Evolutionary conservation across 768 basidiomycete species (phyloP).

Genomic region (Kwoniella sp.): DNA sequence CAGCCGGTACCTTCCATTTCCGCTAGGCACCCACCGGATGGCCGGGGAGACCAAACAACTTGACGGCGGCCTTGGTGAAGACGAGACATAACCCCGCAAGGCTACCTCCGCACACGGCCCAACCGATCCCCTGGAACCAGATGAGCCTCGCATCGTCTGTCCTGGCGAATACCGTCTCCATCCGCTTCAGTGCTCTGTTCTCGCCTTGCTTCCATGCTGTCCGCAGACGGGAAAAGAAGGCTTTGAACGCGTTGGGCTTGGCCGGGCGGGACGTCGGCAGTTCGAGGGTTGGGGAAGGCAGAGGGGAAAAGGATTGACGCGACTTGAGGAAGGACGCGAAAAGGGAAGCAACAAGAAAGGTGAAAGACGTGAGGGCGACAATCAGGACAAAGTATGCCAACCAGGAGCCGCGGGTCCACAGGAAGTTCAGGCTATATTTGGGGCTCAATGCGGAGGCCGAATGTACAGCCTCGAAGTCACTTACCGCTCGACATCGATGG

Average conservation of each 20-base stretch:
- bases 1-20: constrained; percentile 54
- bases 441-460: too few relatives aligned
- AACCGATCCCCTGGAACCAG: constrained; percentile 87
- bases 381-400: constrained; percentile 83
- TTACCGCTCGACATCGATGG: constrained; percentile 37
- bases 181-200: constrained; percentile 51
- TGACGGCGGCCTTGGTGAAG: constrained; percentile 64
- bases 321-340: constrained; percentile 70
- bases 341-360: constrained; percentile 65
- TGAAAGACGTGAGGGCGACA: constrained; percentile 61
- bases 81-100: constrained; percentile 85
- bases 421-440: constrained; percentile 68
- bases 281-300: constrained; percentile 53
- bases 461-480: constrained; percentile 2
- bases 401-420: constrained; percentile 87
- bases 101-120: constrained; percentile 89
- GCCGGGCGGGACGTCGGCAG: constrained; percentile 16
- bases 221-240: constrained; percentile 17
- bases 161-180: constrained; percentile 71
- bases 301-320: constrained; percentile 64
- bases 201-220: constrained; percentile 56
- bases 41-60: constrained; percentile 30
- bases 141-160: constrained; percentile 80
- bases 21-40: constrained; percentile 31
- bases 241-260: constrained; percentile 14